Evolutionary conservation across 2,329 filamentous ascomycete genomes (phyloP).

Genomic region (Zymoseptoria passerinii): DNA sequence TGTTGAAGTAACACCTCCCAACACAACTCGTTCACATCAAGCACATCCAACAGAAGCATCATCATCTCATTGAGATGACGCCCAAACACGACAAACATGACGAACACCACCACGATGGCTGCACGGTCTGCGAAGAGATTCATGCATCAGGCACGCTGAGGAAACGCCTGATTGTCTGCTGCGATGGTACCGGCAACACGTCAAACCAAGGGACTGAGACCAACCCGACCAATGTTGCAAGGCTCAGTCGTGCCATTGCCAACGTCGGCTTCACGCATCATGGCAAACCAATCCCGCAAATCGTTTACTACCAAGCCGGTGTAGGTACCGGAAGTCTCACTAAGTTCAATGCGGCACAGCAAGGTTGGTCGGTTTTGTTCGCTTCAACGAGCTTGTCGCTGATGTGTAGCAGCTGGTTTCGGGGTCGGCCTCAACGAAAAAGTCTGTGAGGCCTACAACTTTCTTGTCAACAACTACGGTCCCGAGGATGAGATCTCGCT

Average conservation of each 20-base stretch:
- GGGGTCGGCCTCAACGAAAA: constrained; percentile 16
- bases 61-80: neutral
- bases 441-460: constrained; percentile 21
- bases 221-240: constrained; percentile 22
- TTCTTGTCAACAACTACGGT: constrained; percentile 24
- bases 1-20: neutral
- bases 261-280: constrained; percentile 15
- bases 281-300: constrained; percentile 19
- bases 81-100: neutral
- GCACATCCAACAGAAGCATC: neutral
- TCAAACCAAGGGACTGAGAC: constrained; percentile 15
- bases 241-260: constrained; percentile 21
- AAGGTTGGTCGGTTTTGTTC: neutral
- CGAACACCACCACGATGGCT: neutral
- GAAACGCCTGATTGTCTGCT: constrained; percentile 20
- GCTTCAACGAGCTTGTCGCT: neutral
- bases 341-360: constrained; percentile 12
- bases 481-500: constrained; percentile 25
- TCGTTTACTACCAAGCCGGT: constrained; percentile 25
- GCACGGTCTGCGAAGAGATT: neutral
- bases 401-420: constrained; percentile 7
- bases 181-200: constrained; percentile 20
- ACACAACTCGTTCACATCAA: neutral
- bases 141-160: constrained; percentile 6
- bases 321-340: constrained; percentile 18